Evolutionary conservation across 2,329 filamentous ascomycete genomes (phyloP), one percentile per base, ranked within the genome.

Genomic region (Hymenoscyphus infarciens): DNA sequence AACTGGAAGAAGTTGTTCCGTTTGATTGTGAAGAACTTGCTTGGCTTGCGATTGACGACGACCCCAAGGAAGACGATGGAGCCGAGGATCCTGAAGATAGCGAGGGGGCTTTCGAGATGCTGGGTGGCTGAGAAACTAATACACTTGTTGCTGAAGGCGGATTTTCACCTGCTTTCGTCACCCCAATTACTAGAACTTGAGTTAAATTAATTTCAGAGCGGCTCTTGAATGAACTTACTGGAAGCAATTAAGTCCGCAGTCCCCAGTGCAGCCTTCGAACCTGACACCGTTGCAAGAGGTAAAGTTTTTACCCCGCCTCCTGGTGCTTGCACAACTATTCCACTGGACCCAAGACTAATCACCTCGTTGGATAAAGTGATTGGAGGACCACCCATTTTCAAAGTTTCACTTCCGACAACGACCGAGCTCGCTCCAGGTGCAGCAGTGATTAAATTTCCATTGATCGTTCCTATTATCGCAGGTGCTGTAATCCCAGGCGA

Each of bases 291-390:
- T 49, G 42, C 5, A 25, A 64, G 31, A n/a, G 62, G 19, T 5
- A 64, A 13, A n/a, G 63, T 62, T n/a, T 39, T 57, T 4, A 64
- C 57, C 11, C 54, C 52, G 6, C 63, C 63, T 22, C 60, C 63
- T 15, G 63, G 60, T 11, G n/a, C 35, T 38, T 62, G 60, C 15
- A 62, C 45, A 31, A 64, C 16, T 19, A 64, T n/a, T 13, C 63
- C 63, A 49, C 33, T 60, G 13, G 63, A 16, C 8, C 60, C 61
- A 25, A 64, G 33, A 49, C 60, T 64, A 5, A 61, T 29, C 4
- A 64, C 63, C 31, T 64, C 57, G 7, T 57, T 31, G 10, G 60
- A 22, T 5, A 64, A 27, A 10, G 63, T 64, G 10, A 64, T 39
- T 5, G 35, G 56, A 35, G 60, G 31, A 19, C 60, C 63, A 22